Conservation (phyloP, 768 basidiomycete genomes). For the Rhizopogon rudus region DNA sequence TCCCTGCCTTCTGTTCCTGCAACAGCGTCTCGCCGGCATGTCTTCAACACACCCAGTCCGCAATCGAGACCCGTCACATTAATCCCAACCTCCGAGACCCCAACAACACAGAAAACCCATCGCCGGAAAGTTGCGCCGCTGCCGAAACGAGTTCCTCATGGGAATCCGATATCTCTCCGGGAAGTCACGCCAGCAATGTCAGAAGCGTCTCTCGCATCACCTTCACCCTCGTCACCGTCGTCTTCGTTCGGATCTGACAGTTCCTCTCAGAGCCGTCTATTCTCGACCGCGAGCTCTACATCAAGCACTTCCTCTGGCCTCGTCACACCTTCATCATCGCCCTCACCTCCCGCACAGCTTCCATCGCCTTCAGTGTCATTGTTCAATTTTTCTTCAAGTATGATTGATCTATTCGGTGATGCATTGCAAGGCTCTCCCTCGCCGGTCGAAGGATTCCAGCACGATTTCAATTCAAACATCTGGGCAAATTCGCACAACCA, state of each 20-base stretch:
- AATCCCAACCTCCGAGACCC: background rate
- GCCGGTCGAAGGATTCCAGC: constrained; percentile 3
- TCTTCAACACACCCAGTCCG: constrained; percentile 16
- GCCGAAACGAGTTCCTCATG: constrained; percentile 21
- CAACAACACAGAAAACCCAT: background rate
- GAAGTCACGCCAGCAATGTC: constrained; percentile 9
- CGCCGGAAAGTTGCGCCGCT: constrained; percentile 17
- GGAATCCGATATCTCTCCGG: constrained; percentile 9
- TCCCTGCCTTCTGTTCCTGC: constrained; percentile 4
- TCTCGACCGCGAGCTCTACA: background rate
- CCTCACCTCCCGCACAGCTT: background rate
- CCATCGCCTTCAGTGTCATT: background rate
- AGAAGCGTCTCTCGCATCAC: constrained; percentile 1
- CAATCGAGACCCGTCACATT: constrained; percentile 11
- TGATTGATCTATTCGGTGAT: constrained; percentile 3
- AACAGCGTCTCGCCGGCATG: constrained; percentile 7
- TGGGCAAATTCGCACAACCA: background rate
- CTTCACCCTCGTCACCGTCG: background rate
- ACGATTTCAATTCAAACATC: background rate
- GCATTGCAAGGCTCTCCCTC: background rate
- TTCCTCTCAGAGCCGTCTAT: background rate
- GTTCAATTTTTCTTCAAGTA: background rate
- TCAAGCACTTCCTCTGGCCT: background rate
- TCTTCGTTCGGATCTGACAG: constrained; percentile 1
- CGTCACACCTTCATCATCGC: background rate